Conservation (phyloP, 106 monocot species). For the Allium sativum region DNA sequence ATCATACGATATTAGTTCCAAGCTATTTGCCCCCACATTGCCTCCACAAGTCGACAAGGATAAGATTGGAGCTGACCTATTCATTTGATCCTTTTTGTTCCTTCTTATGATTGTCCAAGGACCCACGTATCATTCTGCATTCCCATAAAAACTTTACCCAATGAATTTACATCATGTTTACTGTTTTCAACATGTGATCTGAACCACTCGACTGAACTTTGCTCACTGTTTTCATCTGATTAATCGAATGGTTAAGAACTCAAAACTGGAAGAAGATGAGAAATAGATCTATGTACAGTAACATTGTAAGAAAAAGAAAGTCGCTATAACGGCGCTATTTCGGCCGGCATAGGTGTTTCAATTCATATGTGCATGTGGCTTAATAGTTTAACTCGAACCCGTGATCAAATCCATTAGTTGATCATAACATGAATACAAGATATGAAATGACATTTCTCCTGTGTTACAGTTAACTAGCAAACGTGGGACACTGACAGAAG, state of each 20-base stretch:
- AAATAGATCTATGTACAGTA: no score
- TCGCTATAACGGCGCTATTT: background rate
- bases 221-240: no score
- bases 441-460: background rate
- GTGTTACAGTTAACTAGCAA: background rate
- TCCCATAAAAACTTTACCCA: background rate
- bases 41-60: background rate
- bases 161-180: background rate
- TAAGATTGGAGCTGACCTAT: background rate
- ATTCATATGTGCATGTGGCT: background rate
- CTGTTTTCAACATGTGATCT: no score
- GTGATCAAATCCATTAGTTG: background rate
- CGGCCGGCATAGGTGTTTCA: background rate
- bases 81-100: background rate
- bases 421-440: background rate
- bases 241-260: no score
- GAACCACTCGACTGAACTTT: no score
- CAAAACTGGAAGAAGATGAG: no score
- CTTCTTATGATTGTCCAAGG: background rate
- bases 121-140: background rate
- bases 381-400: background rate
- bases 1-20: conserved; percentile 1
- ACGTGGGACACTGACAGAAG: background rate
- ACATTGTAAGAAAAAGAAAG: no score
- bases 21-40: background rate